These are phyloP conservation scores for Nigrospora oryzae DNA, from an alignment of 2,329 filamentous ascomycete genomes.

Conservation along the genomic window DNA sequence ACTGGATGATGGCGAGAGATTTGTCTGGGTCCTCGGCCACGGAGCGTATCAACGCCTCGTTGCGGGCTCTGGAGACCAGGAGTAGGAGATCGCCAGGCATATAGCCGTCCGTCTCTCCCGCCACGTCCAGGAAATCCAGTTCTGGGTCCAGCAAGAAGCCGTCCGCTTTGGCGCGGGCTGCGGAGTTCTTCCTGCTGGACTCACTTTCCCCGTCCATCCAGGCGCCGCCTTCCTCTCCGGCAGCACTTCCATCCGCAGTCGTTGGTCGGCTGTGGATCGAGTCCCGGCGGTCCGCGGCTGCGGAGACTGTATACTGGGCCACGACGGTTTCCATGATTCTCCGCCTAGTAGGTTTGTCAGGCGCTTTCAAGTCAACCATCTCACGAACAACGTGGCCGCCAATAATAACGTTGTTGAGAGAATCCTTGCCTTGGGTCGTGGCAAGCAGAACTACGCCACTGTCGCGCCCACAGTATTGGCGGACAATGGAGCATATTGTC, in stretches of 20 bases:
- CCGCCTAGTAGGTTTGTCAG: conserved; percentile 82
- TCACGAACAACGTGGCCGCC: conserved; percentile 89
- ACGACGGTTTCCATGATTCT: conserved; percentile 77
- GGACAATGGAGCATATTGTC: conserved; percentile 71
- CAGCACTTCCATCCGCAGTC: conserved; percentile 44
- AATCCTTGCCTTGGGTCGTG: conserved; percentile 88
- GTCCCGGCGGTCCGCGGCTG: conserved; percentile 24
- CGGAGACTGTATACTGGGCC: conserved; percentile 37
- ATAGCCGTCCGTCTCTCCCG: conserved; percentile 91
- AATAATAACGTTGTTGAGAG: conserved; percentile 81
- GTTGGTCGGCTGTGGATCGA: conserved; percentile 45
- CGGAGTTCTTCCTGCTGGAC: conserved; percentile 32
- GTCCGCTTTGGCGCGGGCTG: conserved; percentile 27
- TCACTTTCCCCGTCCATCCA: conserved; percentile 72
- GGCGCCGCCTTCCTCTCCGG: conserved; percentile 43
- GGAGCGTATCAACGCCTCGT: conserved; percentile 83
- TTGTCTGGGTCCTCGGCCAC: conserved; percentile 46
- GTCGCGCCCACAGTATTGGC: conserved; percentile 73
- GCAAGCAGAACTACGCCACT: conserved; percentile 80
- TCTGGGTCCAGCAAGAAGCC: conserved; percentile 68
- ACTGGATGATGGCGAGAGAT: conserved; percentile 45
- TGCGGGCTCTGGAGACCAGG: conserved; percentile 78
- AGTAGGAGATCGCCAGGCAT: conserved; percentile 92
- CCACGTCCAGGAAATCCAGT: conserved; percentile 86
- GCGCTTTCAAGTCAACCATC: conserved; percentile 81